phyloP scores from a whole-genome alignment of 1,284 basidiomycete species.

The Rhodofomes roseus region DNA sequence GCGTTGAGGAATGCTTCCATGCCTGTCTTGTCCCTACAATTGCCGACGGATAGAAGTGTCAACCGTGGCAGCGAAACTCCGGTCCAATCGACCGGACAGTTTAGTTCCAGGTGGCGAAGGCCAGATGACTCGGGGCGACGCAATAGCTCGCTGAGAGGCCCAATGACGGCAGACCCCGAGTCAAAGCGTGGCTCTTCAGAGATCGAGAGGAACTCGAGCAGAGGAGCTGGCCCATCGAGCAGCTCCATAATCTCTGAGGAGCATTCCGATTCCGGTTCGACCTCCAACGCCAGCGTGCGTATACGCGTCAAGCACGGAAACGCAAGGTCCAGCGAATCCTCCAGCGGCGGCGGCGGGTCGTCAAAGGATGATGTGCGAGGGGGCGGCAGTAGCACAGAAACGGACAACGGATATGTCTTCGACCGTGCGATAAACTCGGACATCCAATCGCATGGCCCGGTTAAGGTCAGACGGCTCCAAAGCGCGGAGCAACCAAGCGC shows the following conservation, averaged over 20 bases:
- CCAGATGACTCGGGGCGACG: not conserved
- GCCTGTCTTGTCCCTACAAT: too few relatives aligned
- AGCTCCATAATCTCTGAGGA: not conserved
- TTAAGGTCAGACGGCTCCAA: not conserved
- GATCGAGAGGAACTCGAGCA: not conserved
- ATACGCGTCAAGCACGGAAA: not conserved
- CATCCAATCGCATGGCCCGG: not conserved
- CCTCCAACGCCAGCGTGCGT: not conserved
- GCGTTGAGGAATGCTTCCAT: not conserved
- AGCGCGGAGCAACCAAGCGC: not conserved
- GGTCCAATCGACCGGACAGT: not conserved
- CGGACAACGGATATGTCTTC: not conserved
- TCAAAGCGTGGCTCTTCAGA: too few relatives aligned
- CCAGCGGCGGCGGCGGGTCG: not conserved
- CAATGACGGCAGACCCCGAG: not conserved
- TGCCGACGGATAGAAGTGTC: not conserved
- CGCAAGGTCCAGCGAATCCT: not conserved
- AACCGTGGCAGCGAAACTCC: not conserved
- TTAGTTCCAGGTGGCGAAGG: not conserved
- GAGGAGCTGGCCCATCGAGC: not conserved
- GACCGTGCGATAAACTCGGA: not conserved
- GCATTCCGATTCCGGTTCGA: not conserved
- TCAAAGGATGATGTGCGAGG: not conserved
- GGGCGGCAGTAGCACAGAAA: not conserved
- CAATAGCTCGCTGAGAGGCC: not conserved